These are phyloP conservation scores for Lentinula guzmanii DNA, from an alignment of 768 basidiomycete species.

Conservation along the genomic window DNA sequence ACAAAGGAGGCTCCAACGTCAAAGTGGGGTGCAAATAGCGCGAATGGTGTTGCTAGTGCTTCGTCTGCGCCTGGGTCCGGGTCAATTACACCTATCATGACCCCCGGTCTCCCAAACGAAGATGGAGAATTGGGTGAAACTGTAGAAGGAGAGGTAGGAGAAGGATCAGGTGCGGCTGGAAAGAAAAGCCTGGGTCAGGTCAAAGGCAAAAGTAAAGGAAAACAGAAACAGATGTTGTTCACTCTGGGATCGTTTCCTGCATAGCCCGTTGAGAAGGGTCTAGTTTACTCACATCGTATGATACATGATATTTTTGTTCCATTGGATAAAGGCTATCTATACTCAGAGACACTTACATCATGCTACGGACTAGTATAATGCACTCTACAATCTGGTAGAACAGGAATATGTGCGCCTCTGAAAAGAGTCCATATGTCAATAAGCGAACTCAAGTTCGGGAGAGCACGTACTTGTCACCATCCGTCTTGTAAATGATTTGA, in stretches of 20 bases:
- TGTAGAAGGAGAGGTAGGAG: not conserved
- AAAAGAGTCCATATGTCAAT: too few relatives aligned
- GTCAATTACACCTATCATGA: not conserved
- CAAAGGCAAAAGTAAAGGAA: conserved; percentile 74
- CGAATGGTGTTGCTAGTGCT: not conserved
- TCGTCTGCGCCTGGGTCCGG: not conserved
- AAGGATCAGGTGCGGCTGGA: conserved; percentile 4
- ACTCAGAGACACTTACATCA: too few relatives aligned
- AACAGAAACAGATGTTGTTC: conserved; percentile 83
- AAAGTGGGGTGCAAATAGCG: conserved; percentile 30
- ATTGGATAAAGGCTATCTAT: too few relatives aligned
- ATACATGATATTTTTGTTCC: too few relatives aligned
- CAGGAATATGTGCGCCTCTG: too few relatives aligned
- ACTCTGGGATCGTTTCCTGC: conserved; percentile 19
- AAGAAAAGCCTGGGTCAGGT: conserved; percentile 45
- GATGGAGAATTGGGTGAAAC: not conserved
- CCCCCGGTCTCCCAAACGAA: not conserved
- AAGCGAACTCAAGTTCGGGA: too few relatives aligned
- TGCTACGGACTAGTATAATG: too few relatives aligned
- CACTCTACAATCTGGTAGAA: too few relatives aligned
- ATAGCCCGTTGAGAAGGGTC: not conserved
- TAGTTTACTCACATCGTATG: too few relatives aligned
- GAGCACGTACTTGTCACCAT: too few relatives aligned
- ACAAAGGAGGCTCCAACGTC: conserved; percentile 24
- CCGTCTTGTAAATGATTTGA: too few relatives aligned